These are phyloP conservation scores for Sugiyamaella neomexicana DNA, from an alignment of 1,139 yeast species.

Conservation along the genomic window DNA sequence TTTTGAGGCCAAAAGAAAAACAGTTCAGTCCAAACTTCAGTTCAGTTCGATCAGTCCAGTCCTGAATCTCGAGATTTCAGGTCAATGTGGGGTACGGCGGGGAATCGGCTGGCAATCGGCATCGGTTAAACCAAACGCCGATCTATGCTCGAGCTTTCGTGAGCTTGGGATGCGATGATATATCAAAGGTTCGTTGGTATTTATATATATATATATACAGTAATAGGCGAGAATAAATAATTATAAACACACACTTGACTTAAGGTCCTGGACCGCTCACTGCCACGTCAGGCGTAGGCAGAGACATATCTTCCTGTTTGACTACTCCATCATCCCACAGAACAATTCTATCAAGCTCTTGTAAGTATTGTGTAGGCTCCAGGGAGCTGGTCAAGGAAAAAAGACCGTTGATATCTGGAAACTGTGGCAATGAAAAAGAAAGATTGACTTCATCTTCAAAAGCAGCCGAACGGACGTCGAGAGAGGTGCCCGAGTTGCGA, in stretches of 20 bases:
- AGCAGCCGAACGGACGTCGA: constrained; percentile 9
- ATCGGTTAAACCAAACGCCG: background rate
- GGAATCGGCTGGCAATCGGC: background rate
- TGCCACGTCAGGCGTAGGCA: background rate
- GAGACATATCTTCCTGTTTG: background rate
- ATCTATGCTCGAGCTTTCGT: background rate
- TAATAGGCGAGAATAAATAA: too few relatives aligned
- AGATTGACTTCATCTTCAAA: constrained; percentile 12
- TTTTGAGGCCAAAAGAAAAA: too few relatives aligned
- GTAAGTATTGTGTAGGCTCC: constrained; percentile 8
- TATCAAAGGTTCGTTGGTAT: too few relatives aligned
- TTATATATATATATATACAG: too few relatives aligned
- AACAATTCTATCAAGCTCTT: constrained; percentile 14
- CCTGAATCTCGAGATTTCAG: background rate
- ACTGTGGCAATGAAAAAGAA: constrained; percentile 9
- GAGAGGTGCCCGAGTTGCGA: background rate
- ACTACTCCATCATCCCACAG: constrained; percentile 14
- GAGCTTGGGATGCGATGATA: too few relatives aligned
- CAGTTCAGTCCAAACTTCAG: too few relatives aligned
- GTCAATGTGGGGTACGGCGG: background rate
- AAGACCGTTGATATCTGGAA: constrained; percentile 13
- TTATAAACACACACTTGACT: background rate
- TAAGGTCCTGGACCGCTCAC: background rate
- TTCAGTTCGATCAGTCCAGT: too few relatives aligned
- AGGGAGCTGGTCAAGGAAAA: constrained; percentile 3